These are phyloP conservation scores for Lolium rigidum DNA, from an alignment of 176 grass and related monocot species.

Conservation along the genomic window DNA sequence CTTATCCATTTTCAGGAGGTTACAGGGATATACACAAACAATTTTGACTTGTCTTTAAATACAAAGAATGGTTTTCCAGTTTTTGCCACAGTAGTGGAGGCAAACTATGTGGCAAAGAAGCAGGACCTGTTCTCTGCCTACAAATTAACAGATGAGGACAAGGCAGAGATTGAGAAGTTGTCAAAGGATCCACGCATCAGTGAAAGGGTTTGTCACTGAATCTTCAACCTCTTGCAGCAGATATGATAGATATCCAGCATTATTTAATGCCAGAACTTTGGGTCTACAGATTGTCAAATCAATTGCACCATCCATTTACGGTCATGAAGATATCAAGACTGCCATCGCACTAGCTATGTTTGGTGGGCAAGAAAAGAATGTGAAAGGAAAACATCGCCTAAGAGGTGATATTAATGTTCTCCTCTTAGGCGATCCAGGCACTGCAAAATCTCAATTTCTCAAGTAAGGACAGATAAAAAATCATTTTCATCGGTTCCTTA, in stretches of 20 bases:
- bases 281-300: constrained; percentile 83
- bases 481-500: constrained; percentile 14
- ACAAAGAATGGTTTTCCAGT: constrained; percentile 99
- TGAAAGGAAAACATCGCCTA: constrained; percentile 88
- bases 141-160: constrained; percentile 97
- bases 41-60: constrained; percentile 97
- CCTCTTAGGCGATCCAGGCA: constrained; percentile 94
- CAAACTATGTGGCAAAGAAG: constrained; percentile 95
- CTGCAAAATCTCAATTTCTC: constrained; percentile 99
- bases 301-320: constrained; percentile 98
- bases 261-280: constrained; percentile 18
- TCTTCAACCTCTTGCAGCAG: constrained; percentile 25
- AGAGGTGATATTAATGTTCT: constrained; percentile 98
- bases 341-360: constrained; percentile 97
- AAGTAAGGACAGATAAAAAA: constrained; percentile 64
- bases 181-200: constrained; percentile 93
- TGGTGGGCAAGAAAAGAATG: constrained; percentile 95
- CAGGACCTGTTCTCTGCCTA: constrained; percentile 98
- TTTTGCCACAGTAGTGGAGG: constrained; percentile 95
- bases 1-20: constrained; percentile 75
- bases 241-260: constrained; percentile 7
- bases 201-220: constrained; percentile 80
- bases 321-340: constrained; percentile 98
- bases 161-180: constrained; percentile 95
- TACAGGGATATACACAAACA: constrained; percentile 98